Conservation (phyloP, 2,329 filamentous ascomycete species). For the Sporothrix brunneoviolacea region DNA sequence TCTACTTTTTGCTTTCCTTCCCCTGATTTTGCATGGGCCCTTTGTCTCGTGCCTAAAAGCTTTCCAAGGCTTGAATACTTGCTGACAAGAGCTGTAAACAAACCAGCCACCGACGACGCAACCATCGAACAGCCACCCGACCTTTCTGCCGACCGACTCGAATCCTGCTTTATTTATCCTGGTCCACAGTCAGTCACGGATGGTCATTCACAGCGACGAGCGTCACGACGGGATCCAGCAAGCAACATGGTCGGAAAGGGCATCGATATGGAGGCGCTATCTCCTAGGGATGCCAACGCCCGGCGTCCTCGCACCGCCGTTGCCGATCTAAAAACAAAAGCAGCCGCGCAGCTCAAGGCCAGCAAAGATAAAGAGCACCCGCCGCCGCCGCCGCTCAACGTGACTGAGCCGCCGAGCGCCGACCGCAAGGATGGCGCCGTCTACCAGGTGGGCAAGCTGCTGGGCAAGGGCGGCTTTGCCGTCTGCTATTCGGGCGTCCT, state of each 20-base stretch:
- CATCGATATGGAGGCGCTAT: constrained; percentile 56
- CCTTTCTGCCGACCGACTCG: too few species aligned
- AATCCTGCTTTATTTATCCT: too few species aligned
- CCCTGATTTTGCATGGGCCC: too few species aligned
- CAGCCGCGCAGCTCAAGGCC: constrained; percentile 46
- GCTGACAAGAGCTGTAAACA: too few species aligned
- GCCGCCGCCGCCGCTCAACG: constrained; percentile 53
- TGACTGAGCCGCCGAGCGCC: constrained; percentile 57
- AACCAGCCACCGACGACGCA: too few species aligned
- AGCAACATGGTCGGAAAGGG: constrained; percentile 40
- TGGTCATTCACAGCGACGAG: background rate
- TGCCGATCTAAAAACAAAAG: constrained; percentile 48
- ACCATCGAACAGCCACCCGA: too few species aligned
- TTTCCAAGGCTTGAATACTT: too few species aligned
- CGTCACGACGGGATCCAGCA: background rate
- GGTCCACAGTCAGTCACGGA: too few species aligned
- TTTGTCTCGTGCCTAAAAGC: too few species aligned
- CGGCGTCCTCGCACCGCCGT: constrained; percentile 39
- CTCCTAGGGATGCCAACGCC: constrained; percentile 58
- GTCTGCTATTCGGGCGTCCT: constrained; percentile 71
- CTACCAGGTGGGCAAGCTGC: constrained; percentile 66
- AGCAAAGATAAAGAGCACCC: constrained; percentile 61
- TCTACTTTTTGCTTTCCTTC: too few species aligned
- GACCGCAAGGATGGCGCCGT: constrained; percentile 64
- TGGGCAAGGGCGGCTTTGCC: constrained; percentile 77